phyloP scores from a whole-genome alignment of 2,329 filamentous ascomycete species.

The Penicillium sclerotiorum region DNA sequence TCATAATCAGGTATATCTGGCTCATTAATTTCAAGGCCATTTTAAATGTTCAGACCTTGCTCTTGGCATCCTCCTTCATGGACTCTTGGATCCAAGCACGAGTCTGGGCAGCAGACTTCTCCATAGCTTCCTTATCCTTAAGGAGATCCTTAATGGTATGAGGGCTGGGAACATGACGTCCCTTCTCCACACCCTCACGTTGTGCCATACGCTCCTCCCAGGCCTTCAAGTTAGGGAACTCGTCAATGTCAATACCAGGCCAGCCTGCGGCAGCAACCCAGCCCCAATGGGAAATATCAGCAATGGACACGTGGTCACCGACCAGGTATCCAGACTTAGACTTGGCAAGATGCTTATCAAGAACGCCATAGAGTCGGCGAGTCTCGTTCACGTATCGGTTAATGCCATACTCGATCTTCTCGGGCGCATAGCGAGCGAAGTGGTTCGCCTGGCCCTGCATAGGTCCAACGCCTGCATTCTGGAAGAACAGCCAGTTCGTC shows the following conservation, averaged over 20 bases:
- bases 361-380: slow-evolving; percentile 74
- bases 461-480: slow-evolving; percentile 78
- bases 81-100: slow-evolving; percentile 68
- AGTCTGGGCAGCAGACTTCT: slow-evolving; percentile 57
- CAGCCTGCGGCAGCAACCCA: slow-evolving; percentile 68
- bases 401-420: slow-evolving; percentile 80
- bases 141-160: slow-evolving; percentile 64
- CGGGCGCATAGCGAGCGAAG: slow-evolving; percentile 79
- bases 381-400: slow-evolving; percentile 83
- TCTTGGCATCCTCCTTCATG: slow-evolving; percentile 68
- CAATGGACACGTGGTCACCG: slow-evolving; percentile 53
- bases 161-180: slow-evolving; percentile 68
- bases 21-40: too few relatives aligned
- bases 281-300: slow-evolving; percentile 79
- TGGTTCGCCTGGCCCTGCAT: slow-evolving; percentile 88
- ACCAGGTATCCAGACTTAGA: slow-evolving; percentile 56
- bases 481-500: slow-evolving; percentile 77
- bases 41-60: slow-evolving; percentile 30
- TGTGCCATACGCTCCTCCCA: slow-evolving; percentile 74
- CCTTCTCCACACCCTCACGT: slow-evolving; percentile 73
- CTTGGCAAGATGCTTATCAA: slow-evolving; percentile 68
- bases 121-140: slow-evolving; percentile 59
- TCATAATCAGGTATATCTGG: too few relatives aligned
- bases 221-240: slow-evolving; percentile 74
- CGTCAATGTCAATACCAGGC: slow-evolving; percentile 68